phyloP scores from a whole-genome alignment of 768 basidiomycete species.

The Boletus vermiculosoides region DNA sequence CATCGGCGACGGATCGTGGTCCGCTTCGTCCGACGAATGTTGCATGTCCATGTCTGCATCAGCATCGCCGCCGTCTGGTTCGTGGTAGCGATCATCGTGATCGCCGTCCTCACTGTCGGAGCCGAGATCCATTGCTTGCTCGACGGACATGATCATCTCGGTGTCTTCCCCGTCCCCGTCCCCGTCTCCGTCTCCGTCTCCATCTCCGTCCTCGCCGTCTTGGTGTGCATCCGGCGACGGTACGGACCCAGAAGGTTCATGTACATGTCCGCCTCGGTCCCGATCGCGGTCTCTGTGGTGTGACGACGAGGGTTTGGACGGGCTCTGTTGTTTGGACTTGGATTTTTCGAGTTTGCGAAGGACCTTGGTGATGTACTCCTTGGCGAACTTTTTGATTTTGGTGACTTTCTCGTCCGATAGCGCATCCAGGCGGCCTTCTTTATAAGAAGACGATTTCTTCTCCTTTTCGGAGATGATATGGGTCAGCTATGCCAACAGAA shows the following conservation, averaged over 20 bases:
- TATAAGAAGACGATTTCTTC: slow-evolving; percentile 83
- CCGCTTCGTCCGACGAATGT: slow-evolving; percentile 30
- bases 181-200: too few relatives aligned
- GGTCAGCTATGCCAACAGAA: slow-evolving; percentile 58
- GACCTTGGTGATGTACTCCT: slow-evolving; percentile 86
- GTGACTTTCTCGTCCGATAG: slow-evolving; percentile 82
- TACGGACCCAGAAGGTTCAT: slow-evolving; percentile 15
- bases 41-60: slow-evolving; percentile 25
- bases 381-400: slow-evolving; percentile 92
- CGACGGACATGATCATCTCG: slow-evolving; percentile 40
- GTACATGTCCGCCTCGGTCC: neutral
- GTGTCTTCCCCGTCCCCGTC: slow-evolving; percentile 26
- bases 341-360: slow-evolving; percentile 60
- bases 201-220: slow-evolving; percentile 3
- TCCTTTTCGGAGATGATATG: slow-evolving; percentile 90
- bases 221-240: slow-evolving; percentile 11
- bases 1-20: slow-evolving; percentile 34
- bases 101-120: slow-evolving; percentile 35
- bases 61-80: neutral
- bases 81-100: slow-evolving; percentile 14
- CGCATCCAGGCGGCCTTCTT: slow-evolving; percentile 66
- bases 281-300: slow-evolving; percentile 10
- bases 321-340: slow-evolving; percentile 20
- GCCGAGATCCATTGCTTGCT: slow-evolving; percentile 46
- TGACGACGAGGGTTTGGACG: slow-evolving; percentile 19